Percentiles rank a stretch among this genome's conserved stretches.
Evolutionary conservation across 2,329 filamentous ascomycete species (phyloP).

Genomic region (Xylariaceae sp.): DNA sequence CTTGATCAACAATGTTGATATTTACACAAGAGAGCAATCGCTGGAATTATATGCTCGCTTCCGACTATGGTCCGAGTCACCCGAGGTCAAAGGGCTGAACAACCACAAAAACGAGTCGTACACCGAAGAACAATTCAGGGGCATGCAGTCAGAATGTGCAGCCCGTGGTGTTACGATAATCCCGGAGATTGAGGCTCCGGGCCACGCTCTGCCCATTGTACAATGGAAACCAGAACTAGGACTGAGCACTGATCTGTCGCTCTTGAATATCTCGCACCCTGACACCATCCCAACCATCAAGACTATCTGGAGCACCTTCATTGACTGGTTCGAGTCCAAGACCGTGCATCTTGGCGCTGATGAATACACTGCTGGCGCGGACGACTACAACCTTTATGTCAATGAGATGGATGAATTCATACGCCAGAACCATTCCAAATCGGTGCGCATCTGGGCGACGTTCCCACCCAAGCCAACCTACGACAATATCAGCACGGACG

Average conservation of each 20-base stretch:
- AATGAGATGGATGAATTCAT: constrained; percentile 49
- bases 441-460: constrained; percentile 53
- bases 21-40: constrained; percentile 46
- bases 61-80: constrained; percentile 47
- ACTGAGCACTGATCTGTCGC: constrained; percentile 42
- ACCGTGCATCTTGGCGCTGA: constrained; percentile 54
- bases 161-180: constrained; percentile 54
- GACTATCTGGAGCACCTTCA: constrained; percentile 49
- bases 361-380: constrained; percentile 46
- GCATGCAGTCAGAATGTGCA: constrained; percentile 50
- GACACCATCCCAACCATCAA: constrained; percentile 51
- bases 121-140: constrained; percentile 46
- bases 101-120: constrained; percentile 53
- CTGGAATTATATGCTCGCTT: constrained; percentile 53
- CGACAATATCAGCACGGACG: constrained; percentile 39
- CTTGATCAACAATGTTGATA: constrained; percentile 45
- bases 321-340: constrained; percentile 54
- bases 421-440: constrained; percentile 38
- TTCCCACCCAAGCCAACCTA: constrained; percentile 42
- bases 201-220: constrained; percentile 52
- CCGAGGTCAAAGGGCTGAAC: constrained; percentile 46
- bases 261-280: constrained; percentile 53
- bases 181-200: constrained; percentile 57
- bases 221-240: constrained; percentile 58
- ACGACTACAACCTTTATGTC: constrained; percentile 51